These are phyloP conservation scores for Leucocoprinus leucothites DNA, from an alignment of 768 basidiomycete species.

Conservation along the genomic window DNA sequence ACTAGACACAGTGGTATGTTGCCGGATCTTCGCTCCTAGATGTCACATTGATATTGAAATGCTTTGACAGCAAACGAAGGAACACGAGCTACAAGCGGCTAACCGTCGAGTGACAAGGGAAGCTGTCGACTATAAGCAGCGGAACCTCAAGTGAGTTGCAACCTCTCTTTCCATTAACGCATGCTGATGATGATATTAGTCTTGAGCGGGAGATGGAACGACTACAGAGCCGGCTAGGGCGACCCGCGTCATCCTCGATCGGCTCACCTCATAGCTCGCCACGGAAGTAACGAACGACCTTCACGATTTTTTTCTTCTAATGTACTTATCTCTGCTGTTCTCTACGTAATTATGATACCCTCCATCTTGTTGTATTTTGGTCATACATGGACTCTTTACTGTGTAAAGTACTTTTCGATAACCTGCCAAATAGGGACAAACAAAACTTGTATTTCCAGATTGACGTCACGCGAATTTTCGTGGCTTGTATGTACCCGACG, in stretches of 20 bases:
- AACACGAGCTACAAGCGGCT: conserved; percentile 61
- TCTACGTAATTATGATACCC: conserved; percentile 3
- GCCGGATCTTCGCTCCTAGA: conserved; percentile 1
- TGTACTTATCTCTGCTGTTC: neutral
- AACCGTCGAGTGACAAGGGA: conserved; percentile 79
- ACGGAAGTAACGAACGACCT: conserved; percentile 3
- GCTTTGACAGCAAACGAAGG: conserved; percentile 58
- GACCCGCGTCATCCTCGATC: conserved; percentile 14
- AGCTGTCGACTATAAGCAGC: conserved; percentile 70
- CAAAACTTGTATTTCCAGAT: neutral
- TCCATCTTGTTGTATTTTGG: conserved; percentile 6
- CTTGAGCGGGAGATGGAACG: conserved; percentile 27
- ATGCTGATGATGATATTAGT: conserved; percentile 11
- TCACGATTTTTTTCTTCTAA: neutral
- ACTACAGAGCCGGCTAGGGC: conserved; percentile 22
- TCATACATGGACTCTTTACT: conserved; percentile 1
- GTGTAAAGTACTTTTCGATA: neutral
- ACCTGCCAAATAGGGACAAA: conserved; percentile 1
- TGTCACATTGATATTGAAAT: conserved; percentile 5
- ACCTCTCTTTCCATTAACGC: neutral
- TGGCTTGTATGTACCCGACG: neutral
- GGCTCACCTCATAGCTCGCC: conserved; percentile 6
- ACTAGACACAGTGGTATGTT: conserved; percentile 61
- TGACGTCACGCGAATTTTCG: neutral
- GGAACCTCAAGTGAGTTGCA: conserved; percentile 56